Base-by-base conservation (phyloP, 1,284 basidiomycete genomes). In the Trametes sp. region DNA sequence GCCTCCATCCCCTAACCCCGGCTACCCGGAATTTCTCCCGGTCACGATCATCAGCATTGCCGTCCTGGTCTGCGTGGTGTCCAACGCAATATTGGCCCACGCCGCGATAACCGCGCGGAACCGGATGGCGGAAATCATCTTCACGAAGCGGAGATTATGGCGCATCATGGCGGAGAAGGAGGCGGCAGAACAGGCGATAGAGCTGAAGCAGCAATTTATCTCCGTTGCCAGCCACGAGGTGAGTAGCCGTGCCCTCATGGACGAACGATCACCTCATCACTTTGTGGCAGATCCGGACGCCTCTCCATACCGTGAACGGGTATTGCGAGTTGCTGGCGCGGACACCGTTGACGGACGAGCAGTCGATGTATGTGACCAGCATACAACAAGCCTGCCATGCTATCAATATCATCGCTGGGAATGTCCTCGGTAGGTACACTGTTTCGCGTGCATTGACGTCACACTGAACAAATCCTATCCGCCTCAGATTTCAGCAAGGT, bases 101-200 rank as follows among this genome's bases (percentile, higher is more conserved):
- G 66, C 57, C 31, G 74, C 72, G 2, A 72, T 75, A 33, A 66
- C 62, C 4, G 71, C 74, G 11, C 69, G 74, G 29, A 74, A 74
- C 46, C 69, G 70, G 19, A 74, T 75, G 73, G 74, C 72, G 35
- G 74, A 75, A 62, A 72, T 73, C 59, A 73, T 74, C 33, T 61
- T 73, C 31, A 73, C 74, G 24, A 74, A 72, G 59, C 62, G 74
- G 0, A 61, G 73, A 16, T 51, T 74, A 9, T 74, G 73, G 74
- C 65, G 73, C 9, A 72, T 74, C 56, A 74, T 75, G 73, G 74
- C 74, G 13, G 74, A 75, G 62, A 75, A 75, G 63, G 73, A 75
- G 61, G 74, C 74, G 10, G 74, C 74, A 0, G 73, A 74, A 55
- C 74, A 73, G 64, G 72, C 74, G 42, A 73, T 70, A 29, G 73